Conservation (phyloP, 176 grass and related monocot species). For the Oryza australiensis region DNA sequence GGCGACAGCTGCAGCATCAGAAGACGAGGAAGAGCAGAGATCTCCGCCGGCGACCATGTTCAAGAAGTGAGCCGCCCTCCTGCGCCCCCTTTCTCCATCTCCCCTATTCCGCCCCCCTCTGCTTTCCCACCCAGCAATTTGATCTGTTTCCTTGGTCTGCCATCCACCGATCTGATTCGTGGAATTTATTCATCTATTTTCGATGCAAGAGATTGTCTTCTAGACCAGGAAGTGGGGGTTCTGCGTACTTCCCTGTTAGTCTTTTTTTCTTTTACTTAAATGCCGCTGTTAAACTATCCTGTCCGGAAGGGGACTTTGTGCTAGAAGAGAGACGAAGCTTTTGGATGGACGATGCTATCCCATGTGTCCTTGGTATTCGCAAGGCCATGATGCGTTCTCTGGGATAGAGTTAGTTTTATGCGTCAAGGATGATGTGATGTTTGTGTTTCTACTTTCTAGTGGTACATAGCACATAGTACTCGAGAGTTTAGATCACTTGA, state of each 20-base stretch:
- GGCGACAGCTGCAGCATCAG: background rate
- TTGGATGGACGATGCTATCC: background rate
- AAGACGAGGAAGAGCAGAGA: background rate
- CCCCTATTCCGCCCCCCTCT: background rate
- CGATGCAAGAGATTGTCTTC: background rate
- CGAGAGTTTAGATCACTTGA: background rate
- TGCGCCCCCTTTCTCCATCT: background rate
- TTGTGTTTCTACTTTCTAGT: background rate
- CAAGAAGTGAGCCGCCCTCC: slow-evolving; percentile 54
- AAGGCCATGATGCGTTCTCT: background rate
- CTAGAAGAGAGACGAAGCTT: background rate
- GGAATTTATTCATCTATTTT: background rate
- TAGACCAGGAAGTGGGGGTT: background rate
- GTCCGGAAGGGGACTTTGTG: background rate
- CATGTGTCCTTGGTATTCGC: background rate
- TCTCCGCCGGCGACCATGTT: slow-evolving; percentile 40
- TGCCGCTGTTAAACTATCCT: background rate
- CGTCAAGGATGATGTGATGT: background rate
- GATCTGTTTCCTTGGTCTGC: background rate
- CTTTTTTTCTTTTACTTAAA: background rate
- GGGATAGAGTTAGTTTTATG: background rate
- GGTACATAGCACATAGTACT: background rate
- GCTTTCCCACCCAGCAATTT: background rate
- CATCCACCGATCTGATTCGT: slow-evolving; percentile 17
- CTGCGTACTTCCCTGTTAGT: background rate